Evolutionary conservation across 352 stramenopile genomes (phyloP), one percentile per base, ranked within the genome.

Genomic region (Phytophthora sansomeana): DNA sequence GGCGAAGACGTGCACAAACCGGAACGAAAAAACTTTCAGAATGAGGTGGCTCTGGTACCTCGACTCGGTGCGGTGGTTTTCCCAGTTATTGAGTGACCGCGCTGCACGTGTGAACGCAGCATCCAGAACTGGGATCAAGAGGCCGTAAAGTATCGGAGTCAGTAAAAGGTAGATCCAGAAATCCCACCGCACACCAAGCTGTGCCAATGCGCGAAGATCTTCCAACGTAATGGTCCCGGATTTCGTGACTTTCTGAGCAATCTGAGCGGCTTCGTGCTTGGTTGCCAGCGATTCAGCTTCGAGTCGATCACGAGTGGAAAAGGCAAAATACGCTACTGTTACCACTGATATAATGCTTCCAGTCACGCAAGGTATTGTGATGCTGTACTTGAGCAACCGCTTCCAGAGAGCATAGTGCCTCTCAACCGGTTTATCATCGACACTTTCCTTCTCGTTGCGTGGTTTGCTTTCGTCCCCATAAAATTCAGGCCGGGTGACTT

Each of bases 11-110:
- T 98, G 97, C 8, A 98, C 90, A 60, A 98, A 99, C 46, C 95
- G 90, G 73, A 99, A 99, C 6, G 96, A 91, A 70, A 99, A 98
- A 1, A 98, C 97, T 80, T 99, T 99, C 70, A 98, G 94, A 65
- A 99, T 99, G 55, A 99, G 81, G 28, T 94, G 83, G 67, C 93
- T 97, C 50, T 92, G 81, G 67, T 97, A 91, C 21, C 63, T 74
- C 26, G 79, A 90, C 67, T 95, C 83, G 19, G 91, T 98, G 53
- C 73, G 67, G 77, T 98, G 93, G 73, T 97, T 97, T 74, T 98
- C 93, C 78, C 90, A 98, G 63, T 98, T 87, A 63, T 97, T 99
- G 30, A 99, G 77, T 14, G 69, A 76, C 8, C 80, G 77, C 4
- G 97, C 97, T 44, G 97, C 58, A 39, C 57, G 75, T 48, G 93